Base-by-base conservation (phyloP, 345 rosid genomes). In the Eucalyptus globulus region DNA sequence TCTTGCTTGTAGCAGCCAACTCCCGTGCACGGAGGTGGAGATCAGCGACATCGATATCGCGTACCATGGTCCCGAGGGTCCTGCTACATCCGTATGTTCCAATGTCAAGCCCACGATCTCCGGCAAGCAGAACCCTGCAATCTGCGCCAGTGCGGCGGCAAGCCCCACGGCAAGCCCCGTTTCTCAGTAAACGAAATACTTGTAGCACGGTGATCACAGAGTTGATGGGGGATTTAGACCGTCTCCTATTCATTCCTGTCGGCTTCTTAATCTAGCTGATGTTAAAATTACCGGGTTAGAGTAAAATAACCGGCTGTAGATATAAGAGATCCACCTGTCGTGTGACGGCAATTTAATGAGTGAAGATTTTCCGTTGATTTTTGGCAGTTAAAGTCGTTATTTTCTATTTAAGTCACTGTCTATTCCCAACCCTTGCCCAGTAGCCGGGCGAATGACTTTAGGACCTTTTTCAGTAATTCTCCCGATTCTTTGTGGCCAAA, bases 1-100 rank as follows among this genome's bases (percentile, higher is more conserved):
- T 89, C 89, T 95, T 47, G 21, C 69, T 9, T 95, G 96, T 83
- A 94, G 97, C 91, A 89, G 54, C 15, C 93, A 92, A 7, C 13
- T 80, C n/a, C 95, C 94, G 0, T 93, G 93, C 29, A 43, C 72
- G 43, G 54, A 87, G 3, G 88, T 89, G 29, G 43, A 87, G 85
- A 13, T 89, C 29, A 51, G 85, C 8, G 80, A 89, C 53, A 89
- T 89, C 21, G 53, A 89, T 16, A 81, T 89, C 54, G 27, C 37
- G 11, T 87, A 89, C 56, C 53, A 29, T 12, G 92, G 90, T 31
- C 17, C 54, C 7, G 53, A 51, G 31, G 90, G 89, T 27, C 86
- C 87, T 2, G 54, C 80, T 10, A 53, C 49, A 87, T 86, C 91
- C 7, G 11, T 13, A n/a, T 90, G 91, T 83, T 45, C 76, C 7